Conservation (phyloP, 257 asterid genomes). For the Jasminum sambac region DNA sequence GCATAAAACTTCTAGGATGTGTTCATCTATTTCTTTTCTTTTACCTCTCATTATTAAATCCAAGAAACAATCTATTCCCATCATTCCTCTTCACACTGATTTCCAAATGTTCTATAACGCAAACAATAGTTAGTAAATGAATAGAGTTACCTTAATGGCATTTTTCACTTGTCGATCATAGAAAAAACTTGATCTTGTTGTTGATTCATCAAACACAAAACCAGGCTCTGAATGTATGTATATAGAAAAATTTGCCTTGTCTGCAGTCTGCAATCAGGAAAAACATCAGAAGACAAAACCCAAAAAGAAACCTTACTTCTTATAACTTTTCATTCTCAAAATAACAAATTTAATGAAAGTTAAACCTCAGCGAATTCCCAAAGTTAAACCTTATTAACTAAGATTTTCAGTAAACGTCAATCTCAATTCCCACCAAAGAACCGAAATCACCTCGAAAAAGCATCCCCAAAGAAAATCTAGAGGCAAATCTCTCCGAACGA, state of each 20-base stretch:
- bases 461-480: conserved; percentile 94
- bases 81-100: conserved; percentile 6
- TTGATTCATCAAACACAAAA: conserved; percentile 74
- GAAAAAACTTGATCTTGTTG: conserved; percentile 63
- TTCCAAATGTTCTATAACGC: conserved; percentile 1
- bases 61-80: background rate
- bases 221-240: conserved; percentile 87
- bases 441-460: conserved; percentile 70
- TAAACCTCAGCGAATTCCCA: background rate
- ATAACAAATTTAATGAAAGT: background rate
- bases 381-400: too few species aligned
- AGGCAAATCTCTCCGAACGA: conserved; percentile 67
- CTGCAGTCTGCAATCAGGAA: conserved; percentile 63
- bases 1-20: background rate
- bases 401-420: background rate
- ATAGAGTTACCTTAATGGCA: conserved; percentile 67
- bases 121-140: conserved; percentile 16
- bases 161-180: conserved; percentile 60
- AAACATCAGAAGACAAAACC: background rate
- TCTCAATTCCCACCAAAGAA: conserved; percentile 6
- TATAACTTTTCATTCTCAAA: background rate
- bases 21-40: background rate
- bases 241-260: conserved; percentile 54
- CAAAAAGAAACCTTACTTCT: background rate
- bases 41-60: conserved; percentile 17